These are phyloP conservation scores for Lactarius akahatsu DNA, from an alignment of 768 basidiomycete species.

Conservation along the genomic window DNA sequence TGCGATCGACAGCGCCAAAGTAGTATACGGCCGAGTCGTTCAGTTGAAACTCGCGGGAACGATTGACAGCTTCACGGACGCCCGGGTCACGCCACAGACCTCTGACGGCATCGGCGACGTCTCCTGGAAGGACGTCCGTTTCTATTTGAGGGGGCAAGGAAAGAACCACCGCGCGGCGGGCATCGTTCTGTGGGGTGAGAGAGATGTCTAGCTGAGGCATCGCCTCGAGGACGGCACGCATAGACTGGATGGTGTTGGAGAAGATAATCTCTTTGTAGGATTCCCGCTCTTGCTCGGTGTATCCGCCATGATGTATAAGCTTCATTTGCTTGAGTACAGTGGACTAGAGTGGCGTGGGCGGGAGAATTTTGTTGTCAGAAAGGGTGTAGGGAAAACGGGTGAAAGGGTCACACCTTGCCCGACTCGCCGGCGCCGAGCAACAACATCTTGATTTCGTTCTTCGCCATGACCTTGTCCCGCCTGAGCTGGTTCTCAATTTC, in stretches of 20 bases:
- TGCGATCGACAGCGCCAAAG: constrained; percentile 88
- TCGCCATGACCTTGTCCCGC: constrained; percentile 81
- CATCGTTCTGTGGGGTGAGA: constrained; percentile 68
- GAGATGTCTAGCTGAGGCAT: constrained; percentile 80
- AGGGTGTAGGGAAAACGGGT: not conserved
- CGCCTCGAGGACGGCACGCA: constrained; percentile 95
- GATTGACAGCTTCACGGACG: constrained; percentile 76
- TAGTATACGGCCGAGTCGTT: constrained; percentile 97
- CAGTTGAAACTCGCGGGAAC: constrained; percentile 92
- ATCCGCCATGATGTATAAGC: constrained; percentile 89
- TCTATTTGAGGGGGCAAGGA: constrained; percentile 77
- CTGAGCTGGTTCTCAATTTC: constrained; percentile 93
- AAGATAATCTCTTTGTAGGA: constrained; percentile 96
- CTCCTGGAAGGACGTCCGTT: constrained; percentile 67
- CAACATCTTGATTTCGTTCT: constrained; percentile 97
- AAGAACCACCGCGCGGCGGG: constrained; percentile 64
- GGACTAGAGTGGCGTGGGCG: constrained; percentile 47
- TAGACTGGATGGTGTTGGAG: constrained; percentile 90
- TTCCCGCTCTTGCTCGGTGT: constrained; percentile 85
- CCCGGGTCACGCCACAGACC: constrained; percentile 80
- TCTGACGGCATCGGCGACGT: constrained; percentile 75
- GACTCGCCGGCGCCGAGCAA: constrained; percentile 95
- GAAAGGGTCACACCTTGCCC: constrained; percentile 64
- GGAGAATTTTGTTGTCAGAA: not conserved
- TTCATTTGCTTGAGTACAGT: constrained; percentile 98